These are phyloP conservation scores for Neophaeococcomyces mojaviensis DNA, from an alignment of 2,329 filamentous ascomycete genomes.

Conservation along the genomic window DNA sequence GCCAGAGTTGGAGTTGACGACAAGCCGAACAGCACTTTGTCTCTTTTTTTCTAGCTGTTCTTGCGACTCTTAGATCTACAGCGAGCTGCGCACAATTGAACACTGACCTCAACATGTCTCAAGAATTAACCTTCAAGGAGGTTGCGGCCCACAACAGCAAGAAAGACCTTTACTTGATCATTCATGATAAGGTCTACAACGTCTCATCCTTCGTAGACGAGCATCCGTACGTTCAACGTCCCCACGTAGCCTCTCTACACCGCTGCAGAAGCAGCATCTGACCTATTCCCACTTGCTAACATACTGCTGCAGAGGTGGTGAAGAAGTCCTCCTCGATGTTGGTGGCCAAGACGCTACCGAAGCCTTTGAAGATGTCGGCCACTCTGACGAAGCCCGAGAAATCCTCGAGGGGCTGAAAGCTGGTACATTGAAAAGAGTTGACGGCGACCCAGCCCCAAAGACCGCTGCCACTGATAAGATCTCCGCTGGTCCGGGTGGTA, in stretches of 20 bases:
- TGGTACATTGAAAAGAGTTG: slow-evolving; percentile 71
- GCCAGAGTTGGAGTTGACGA: too few relatives aligned
- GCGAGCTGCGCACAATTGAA: neutral
- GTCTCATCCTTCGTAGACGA: slow-evolving; percentile 84
- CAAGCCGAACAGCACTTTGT: too few relatives aligned
- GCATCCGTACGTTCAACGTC: slow-evolving; percentile 63
- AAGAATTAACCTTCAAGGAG: slow-evolving; percentile 67
- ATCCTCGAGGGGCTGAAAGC: slow-evolving; percentile 72
- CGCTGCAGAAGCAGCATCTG: slow-evolving; percentile 75
- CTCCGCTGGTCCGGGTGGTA: slow-evolving; percentile 26
- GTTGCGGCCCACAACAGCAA: slow-evolving; percentile 81
- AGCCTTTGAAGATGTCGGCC: slow-evolving; percentile 97
- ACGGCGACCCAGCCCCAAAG: slow-evolving; percentile 74
- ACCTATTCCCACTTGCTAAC: too few relatives aligned
- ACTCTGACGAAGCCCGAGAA: slow-evolving; percentile 96
- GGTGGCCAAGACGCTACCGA: slow-evolving; percentile 93
- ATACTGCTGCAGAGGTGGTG: slow-evolving; percentile 65
- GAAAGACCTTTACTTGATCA: slow-evolving; percentile 82
- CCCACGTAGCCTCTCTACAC: neutral
- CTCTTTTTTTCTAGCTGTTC: too few relatives aligned
- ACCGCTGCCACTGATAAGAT: slow-evolving; percentile 42
- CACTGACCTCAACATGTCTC: slow-evolving; percentile 38
- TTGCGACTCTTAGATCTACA: too few relatives aligned
- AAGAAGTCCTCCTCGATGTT: slow-evolving; percentile 95
- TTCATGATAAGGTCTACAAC: slow-evolving; percentile 97